A percentile compares a stretch with the other conserved stretches of the same genome.
These are phyloP conservation scores for Aspergillus piperis DNA, from an alignment of 2,329 filamentous ascomycete genomes.

Conservation along the genomic window DNA sequence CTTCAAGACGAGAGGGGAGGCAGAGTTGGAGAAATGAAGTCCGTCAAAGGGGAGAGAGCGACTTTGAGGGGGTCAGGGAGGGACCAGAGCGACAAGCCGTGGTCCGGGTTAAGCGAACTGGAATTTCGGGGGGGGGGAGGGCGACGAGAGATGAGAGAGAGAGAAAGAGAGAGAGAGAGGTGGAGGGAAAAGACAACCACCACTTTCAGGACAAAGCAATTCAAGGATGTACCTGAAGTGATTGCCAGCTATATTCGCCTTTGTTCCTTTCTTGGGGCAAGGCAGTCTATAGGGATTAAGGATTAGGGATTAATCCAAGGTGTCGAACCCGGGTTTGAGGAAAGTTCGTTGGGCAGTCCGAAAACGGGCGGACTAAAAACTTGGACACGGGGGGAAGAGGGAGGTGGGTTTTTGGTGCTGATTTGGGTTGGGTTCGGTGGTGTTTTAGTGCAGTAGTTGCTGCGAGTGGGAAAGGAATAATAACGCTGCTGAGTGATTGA, in stretches of 20 bases:
- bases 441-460: not conserved
- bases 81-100: conserved; percentile 9
- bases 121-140: not conserved
- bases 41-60: conserved; percentile 12
- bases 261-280: conserved; percentile 6
- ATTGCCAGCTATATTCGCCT: conserved; percentile 2
- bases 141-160: no score
- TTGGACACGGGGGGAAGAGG: conserved; percentile 8
- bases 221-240: conserved; percentile 19
- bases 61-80: conserved; percentile 13
- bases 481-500: not conserved
- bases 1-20: conserved; percentile 4
- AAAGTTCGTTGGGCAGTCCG: conserved; percentile 15
- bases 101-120: conserved; percentile 22
- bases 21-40: not conserved
- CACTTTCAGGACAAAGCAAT: conserved; percentile 24
- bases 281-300: conserved; percentile 6
- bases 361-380: conserved; percentile 20
- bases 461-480: not conserved
- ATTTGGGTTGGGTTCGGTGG: not conserved
- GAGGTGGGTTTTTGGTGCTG: not conserved
- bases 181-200: conserved; percentile 13
- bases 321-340: conserved; percentile 9
- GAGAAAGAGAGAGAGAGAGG: no score
- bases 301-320: conserved; percentile 2